Evolutionary conservation across 176 grass and related monocot species (phyloP).

Genomic region (Oryza glumipatula): DNA sequence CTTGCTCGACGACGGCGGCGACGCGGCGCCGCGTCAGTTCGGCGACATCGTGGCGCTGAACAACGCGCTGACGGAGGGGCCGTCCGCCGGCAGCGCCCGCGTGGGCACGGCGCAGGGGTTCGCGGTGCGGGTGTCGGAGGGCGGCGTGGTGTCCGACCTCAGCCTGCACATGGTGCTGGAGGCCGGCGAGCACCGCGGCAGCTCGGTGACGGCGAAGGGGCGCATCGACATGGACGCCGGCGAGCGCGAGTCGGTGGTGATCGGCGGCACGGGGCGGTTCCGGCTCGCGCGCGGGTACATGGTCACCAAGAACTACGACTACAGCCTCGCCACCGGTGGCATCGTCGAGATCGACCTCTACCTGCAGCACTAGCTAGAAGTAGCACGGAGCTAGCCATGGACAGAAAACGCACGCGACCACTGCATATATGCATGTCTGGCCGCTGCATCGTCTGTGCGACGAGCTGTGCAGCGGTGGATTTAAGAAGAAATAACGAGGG

Average conservation of each 20-base stretch:
- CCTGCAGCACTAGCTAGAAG: background rate
- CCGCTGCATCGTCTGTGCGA: too few relatives aligned
- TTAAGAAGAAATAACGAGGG: too few relatives aligned
- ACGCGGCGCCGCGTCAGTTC: constrained; percentile 39
- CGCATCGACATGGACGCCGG: constrained; percentile 45
- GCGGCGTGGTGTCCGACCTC: constrained; percentile 52
- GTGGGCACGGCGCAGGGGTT: constrained; percentile 44
- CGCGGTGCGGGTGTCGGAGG: constrained; percentile 39
- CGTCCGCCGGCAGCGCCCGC: background rate
- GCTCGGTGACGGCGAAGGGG: constrained; percentile 43
- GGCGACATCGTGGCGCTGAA: constrained; percentile 48
- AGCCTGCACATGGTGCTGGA: constrained; percentile 51
- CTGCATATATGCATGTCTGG: too few relatives aligned
- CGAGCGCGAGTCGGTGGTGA: constrained; percentile 54
- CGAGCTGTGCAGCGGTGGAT: too few relatives aligned
- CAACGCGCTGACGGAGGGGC: constrained; percentile 43
- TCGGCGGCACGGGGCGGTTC: constrained; percentile 64
- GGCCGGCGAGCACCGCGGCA: constrained; percentile 50
- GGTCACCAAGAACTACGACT: constrained; percentile 55
- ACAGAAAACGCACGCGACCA: too few relatives aligned
- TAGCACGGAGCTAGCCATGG: too few relatives aligned
- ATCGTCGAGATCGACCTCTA: constrained; percentile 63
- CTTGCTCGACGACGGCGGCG: too few relatives aligned
- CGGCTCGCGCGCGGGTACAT: constrained; percentile 49
- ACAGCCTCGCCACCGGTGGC: constrained; percentile 51